Evolutionary conservation across 2,329 filamentous ascomycete species (phyloP), one percentile per base, ranked within the genome.

Genomic region (Fusarium redolens): DNA sequence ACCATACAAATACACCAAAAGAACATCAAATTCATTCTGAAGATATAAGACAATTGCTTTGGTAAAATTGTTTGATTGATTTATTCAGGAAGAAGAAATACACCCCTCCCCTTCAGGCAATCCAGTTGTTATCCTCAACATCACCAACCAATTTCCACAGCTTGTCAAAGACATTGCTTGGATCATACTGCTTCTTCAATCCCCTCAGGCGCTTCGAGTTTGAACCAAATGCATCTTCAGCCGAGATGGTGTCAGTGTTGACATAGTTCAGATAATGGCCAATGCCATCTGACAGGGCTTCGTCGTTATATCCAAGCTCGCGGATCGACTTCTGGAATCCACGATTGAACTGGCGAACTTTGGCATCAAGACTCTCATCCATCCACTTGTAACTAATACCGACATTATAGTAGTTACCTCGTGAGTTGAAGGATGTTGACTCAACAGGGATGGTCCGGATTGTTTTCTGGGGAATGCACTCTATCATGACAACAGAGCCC

Each of bases 401-500:
- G 5, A 76, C 57, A 33, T 76, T 69, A 48, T 73, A 77, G 52
- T 77, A 77, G 54, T 68, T 72, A 15, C 75, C 75, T 51, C 75
- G 67, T 30, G 65, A 75, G 65, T 77, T 77, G 55, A 77, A 77
- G 15, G 75, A 43, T 14, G 75, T 76, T 25, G 73, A 57, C 22
- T 75, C 61, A 15, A 65, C 60, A 15, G 75, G 68, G 25, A 77
- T 54, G 14, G 62, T 31, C 30, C 41, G 44, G n/a, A 60, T 71
- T 25, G 66, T 68, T 22, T 57, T 33, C 30, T 69, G 55, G 4
- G 75, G 74, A 22, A 67, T 70, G 59, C 75, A 69, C 35, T 77
- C 75, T 33, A 77, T 45, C 50, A 77, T 30, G 22, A 69, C 56
- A 22, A 69, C 31, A 25, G 73, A 75, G 48, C 62, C 68, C 38